A percentile compares a stretch with the other conserved stretches of the same genome.
phyloP scores from a whole-genome alignment of 2,329 filamentous ascomycete species.

The Colletotrichum karsti region DNA sequence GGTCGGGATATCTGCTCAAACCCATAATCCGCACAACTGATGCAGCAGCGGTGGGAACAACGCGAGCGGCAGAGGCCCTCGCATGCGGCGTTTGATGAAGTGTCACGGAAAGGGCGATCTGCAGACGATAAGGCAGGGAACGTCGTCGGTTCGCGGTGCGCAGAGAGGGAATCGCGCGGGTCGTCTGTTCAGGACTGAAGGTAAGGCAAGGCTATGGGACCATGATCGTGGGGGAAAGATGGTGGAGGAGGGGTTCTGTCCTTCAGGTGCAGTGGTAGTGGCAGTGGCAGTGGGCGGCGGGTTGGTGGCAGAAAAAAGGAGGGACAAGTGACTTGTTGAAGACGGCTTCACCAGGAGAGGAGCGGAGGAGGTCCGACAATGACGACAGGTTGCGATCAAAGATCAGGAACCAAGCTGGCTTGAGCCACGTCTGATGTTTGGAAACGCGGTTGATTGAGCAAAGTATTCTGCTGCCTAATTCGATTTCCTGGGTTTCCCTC shows the following conservation, averaged over 20 bases:
- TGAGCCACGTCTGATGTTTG: conserved; percentile 20
- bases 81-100: background rate
- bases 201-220: conserved; percentile 26
- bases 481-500: conserved; percentile 6
- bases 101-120: background rate
- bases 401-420: conserved; percentile 1
- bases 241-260: conserved; percentile 25
- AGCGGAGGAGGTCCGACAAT: conserved; percentile 9
- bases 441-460: conserved; percentile 2
- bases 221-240: conserved; percentile 24
- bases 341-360: background rate
- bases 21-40: conserved; percentile 22
- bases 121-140: background rate
- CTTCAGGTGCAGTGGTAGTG: too few relatives aligned
- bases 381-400: conserved; percentile 10
- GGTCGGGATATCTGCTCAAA: conserved; percentile 16
- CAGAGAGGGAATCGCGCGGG: conserved; percentile 1
- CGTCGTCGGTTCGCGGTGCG: conserved; percentile 3
- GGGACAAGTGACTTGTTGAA: conserved; percentile 18
- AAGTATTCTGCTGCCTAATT: conserved; percentile 27
- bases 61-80: conserved; percentile 25
- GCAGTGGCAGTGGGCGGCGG: conserved; percentile 1
- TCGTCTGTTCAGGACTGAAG: conserved; percentile 24
- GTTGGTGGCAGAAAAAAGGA: conserved; percentile 22
- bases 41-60: background rate